Base-by-base conservation (phyloP, 2,329 filamentous ascomycete genomes). In the Nemania serpens region DNA sequence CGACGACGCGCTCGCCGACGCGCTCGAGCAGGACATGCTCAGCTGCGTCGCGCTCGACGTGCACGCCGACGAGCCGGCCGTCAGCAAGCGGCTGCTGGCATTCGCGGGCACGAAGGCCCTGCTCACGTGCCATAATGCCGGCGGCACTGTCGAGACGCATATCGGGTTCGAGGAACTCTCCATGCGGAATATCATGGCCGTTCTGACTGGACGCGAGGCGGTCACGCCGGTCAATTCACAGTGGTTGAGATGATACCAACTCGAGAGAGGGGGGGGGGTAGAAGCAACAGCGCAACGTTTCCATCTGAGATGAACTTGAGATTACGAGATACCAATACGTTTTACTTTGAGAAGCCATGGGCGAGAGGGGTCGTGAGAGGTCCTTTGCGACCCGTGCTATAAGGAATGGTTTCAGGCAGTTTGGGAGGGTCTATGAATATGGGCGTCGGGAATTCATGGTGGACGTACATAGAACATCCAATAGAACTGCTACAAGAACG, bases 111-210 rank as follows among this genome's bases (percentile, higher is more conserved):
- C 70, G 6, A 80, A 80, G 62, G 84, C 84, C 0, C 80, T 87
- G 75, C 71, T 90, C 56, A 85, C 88, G n/a, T 84, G 85, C 54
- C 88, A 90, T 70, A 88, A 88, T 65, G 88, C 87, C 1, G 87
- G 87, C 0, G 86, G 86, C 3, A 88, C 86, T 37, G 79, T 89
- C 13, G 86, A 89, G 71, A 87, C 87, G 62, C 85, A 87, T 68
- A 71, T 82, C n/a, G 86, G 84, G 3, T 89, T 90, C 66, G 88
- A 90, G 76, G 81, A 84, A 72, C 69, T 89, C 71, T 84, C 83
- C 36, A 89, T 91, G 81, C 78, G 84, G 68, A 91, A 90, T 70
- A 80, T 90, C 51, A 76, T 88, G 74, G 81, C 82, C 0, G 87
- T 87, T 58, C 70, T 89, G 56, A 73, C 73, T 2, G 82, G 81